phyloP scores from a whole-genome alignment of 352 stramenopile species.

The Pythium scleroteichum region DNA sequence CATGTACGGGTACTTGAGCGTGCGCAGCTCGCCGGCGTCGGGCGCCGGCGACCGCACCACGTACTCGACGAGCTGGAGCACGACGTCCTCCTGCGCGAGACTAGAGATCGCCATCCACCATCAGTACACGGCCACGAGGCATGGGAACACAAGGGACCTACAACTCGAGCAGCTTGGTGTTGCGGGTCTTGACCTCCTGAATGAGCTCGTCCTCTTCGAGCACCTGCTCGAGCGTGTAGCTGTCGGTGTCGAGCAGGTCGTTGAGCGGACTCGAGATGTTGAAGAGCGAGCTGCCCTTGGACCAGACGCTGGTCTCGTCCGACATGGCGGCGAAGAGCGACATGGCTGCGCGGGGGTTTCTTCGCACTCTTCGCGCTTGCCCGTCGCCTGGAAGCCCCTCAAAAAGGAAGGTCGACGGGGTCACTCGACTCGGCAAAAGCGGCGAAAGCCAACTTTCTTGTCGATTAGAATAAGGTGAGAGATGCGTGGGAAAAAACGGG shows the following conservation, averaged over 20 bases:
- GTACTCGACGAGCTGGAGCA: conserved; percentile 82
- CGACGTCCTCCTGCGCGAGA: conserved; percentile 62
- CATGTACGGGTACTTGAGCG: conserved; percentile 97
- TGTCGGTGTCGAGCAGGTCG: conserved; percentile 92
- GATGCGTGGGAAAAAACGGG: no score
- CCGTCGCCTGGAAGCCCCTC: neutral
- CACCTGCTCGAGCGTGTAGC: conserved; percentile 93
- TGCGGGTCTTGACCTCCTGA: conserved; percentile 96
- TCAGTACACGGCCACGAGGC: no score
- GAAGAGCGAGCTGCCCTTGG: conserved; percentile 83
- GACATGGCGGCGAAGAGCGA: conserved; percentile 84
- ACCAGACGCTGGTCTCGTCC: conserved; percentile 82
- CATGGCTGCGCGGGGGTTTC: conserved; percentile 35
- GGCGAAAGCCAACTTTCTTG: no score
- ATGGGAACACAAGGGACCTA: no score
- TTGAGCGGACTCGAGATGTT: conserved; percentile 94
- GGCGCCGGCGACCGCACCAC: conserved; percentile 59
- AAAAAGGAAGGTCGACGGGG: neutral
- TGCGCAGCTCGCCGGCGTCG: conserved; percentile 53
- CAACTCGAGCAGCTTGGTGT: conserved; percentile 95
- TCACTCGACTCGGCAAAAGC: no score
- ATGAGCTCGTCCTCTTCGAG: conserved; percentile 97
- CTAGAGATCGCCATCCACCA: conserved; percentile 31
- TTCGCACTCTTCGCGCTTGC: neutral
- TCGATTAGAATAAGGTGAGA: no score